phyloP scores from a whole-genome alignment of 2,329 filamentous ascomycete genomes.

The Hymenoscyphus fraxineus region DNA sequence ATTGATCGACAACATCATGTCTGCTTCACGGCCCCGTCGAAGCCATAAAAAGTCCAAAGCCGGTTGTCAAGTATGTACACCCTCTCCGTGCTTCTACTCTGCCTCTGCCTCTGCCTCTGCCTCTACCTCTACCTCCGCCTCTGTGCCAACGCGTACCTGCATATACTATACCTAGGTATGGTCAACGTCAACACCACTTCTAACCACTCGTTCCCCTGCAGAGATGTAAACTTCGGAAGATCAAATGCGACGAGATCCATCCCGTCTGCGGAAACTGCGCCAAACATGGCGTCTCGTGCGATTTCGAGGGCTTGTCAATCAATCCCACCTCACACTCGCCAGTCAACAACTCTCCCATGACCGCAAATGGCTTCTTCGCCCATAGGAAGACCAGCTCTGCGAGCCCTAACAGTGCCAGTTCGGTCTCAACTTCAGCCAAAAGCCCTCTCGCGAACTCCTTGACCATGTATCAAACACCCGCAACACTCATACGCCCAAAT shows the following conservation, averaged over 20 bases:
- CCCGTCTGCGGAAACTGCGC: conserved; percentile 63
- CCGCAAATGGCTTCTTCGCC: conserved; percentile 9
- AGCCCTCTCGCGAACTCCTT: conserved; percentile 20
- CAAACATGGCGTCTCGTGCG: conserved; percentile 63
- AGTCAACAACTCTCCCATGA: conserved; percentile 17
- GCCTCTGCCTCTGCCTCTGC: background rate
- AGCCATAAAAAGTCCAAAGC: conserved; percentile 65
- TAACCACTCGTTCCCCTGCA: conserved; percentile 21
- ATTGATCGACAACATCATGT: background rate
- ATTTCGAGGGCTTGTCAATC: conserved; percentile 50
- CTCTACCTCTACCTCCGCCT: no score
- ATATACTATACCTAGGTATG: background rate
- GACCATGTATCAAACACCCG: conserved; percentile 25
- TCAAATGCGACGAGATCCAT: conserved; percentile 68
- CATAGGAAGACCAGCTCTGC: conserved; percentile 1
- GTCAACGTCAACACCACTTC: background rate
- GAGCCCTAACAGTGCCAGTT: background rate
- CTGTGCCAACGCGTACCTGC: no score
- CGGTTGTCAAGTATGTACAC: conserved; percentile 45
- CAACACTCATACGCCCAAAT: conserved; percentile 18
- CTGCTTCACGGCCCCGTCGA: conserved; percentile 4
- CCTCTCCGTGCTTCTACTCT: background rate
- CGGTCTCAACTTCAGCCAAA: background rate
- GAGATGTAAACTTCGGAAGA: conserved; percentile 64
- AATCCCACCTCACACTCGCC: conserved; percentile 14